Percentiles rank a stretch among this genome's conserved stretches.
Conservation (phyloP, 768 basidiomycete genomes). For the Macrolepiota dolichaula region DNA sequence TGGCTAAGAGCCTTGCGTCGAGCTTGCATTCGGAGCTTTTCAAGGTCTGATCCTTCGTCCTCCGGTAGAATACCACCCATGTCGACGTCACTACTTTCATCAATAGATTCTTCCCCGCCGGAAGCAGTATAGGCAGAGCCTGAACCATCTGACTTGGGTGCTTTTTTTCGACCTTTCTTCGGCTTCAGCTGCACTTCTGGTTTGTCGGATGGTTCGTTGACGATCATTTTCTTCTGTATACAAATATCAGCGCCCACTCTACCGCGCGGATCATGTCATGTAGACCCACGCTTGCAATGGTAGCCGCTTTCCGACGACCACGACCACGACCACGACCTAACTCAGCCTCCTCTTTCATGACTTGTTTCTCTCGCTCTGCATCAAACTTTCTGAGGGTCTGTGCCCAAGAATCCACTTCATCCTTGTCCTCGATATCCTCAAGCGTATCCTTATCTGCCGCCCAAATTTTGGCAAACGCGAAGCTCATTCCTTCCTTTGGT, state of each 20-base stretch:
- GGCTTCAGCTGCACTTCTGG: constrained; percentile 9
- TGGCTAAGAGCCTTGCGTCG: constrained; percentile 1
- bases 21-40: constrained; percentile 15
- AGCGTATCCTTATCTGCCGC: constrained; percentile 69
- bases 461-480: constrained; percentile 93
- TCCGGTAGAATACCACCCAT: constrained; percentile 17
- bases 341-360: constrained; percentile 42
- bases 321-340: constrained; percentile 81
- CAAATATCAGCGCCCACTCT: constrained; percentile 1
- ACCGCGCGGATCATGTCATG: neutral
- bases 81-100: constrained; percentile 16
- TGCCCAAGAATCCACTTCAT: constrained; percentile 79
- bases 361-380: constrained; percentile 37
- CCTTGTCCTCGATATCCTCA: constrained; percentile 64
- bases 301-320: constrained; percentile 75
- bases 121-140: constrained; percentile 32
- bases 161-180: constrained; percentile 16
- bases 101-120: constrained; percentile 22
- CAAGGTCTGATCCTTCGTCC: constrained; percentile 1
- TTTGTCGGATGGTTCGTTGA: constrained; percentile 10
- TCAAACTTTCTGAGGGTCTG: constrained; percentile 58
- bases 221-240: constrained; percentile 25
- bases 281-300: constrained; percentile 39
- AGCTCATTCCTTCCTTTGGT: constrained; percentile 53
- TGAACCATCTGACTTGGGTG: constrained; percentile 21